phyloP scores from a whole-genome alignment of 164 flowering plant genomes.

The Annona squamosa region DNA sequence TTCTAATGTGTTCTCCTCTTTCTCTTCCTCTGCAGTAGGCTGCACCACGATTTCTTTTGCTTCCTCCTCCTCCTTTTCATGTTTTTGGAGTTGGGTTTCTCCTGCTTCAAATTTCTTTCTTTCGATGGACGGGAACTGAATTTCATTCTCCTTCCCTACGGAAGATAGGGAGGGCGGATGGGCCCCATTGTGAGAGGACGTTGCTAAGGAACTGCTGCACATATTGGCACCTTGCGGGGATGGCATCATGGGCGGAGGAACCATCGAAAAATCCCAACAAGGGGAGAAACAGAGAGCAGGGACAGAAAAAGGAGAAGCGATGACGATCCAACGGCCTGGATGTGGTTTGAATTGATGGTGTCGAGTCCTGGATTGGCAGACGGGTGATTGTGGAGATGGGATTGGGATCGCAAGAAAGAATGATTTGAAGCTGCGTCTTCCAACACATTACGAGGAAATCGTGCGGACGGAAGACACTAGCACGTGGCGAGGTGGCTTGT shows the following conservation, averaged over 20 bases:
- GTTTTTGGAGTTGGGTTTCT: not conserved
- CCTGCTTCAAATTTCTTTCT: conserved; percentile 3
- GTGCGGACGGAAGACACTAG: too few relatives aligned
- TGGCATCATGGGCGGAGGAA: not conserved
- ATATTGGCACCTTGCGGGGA: conserved; percentile 4
- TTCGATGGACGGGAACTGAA: not conserved
- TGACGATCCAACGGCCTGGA: not conserved
- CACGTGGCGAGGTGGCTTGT: too few relatives aligned
- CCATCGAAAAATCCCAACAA: not conserved
- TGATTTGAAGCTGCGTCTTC: too few relatives aligned
- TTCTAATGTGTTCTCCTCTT: conserved; percentile 13
- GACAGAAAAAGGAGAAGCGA: not conserved
- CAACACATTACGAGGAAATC: too few relatives aligned
- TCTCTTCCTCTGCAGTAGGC: conserved; percentile 32
- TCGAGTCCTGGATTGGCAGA: too few relatives aligned
- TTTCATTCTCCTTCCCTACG: not conserved
- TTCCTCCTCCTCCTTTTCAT: conserved; percentile 5
- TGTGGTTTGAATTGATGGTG: not conserved
- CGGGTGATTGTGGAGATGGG: not conserved
- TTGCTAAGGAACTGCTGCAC: conserved; percentile 54
- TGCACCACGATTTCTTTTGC: conserved; percentile 11
- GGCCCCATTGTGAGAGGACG: conserved; percentile 85
- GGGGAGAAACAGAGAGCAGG: not conserved
- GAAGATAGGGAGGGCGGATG: conserved; percentile 46
- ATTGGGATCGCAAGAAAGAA: not conserved